phyloP scores from a whole-genome alignment of 176 grass and related monocot genomes.

The Pharus latifolius region DNA sequence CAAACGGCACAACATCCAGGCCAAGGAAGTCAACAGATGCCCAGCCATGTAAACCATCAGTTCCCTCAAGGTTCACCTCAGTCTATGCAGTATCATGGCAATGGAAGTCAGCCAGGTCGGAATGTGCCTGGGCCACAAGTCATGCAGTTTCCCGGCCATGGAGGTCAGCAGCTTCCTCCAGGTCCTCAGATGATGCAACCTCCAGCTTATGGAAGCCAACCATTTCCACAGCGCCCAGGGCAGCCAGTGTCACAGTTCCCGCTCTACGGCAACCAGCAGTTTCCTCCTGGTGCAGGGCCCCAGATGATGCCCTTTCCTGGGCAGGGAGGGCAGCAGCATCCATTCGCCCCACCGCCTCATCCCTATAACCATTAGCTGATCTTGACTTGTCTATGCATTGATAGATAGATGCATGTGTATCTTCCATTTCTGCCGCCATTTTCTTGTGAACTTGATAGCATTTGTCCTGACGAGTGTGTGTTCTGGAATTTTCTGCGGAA shows the following conservation, averaged over 20 bases:
- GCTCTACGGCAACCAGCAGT: conserved; percentile 26
- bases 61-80: conserved; percentile 25
- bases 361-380: conserved; percentile 11
- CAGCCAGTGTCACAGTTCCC: conserved; percentile 21
- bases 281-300: conserved; percentile 23
- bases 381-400: not conserved
- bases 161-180: conserved; percentile 36
- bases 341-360: conserved; percentile 1
- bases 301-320: conserved; percentile 31
- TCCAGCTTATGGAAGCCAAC: conserved; percentile 11
- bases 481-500: not conserved
- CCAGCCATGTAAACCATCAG: conserved; percentile 21
- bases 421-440: not conserved
- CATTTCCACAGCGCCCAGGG: conserved; percentile 14
- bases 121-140: conserved; percentile 17
- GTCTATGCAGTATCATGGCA: conserved; percentile 31
- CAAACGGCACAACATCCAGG: conserved; percentile 23
- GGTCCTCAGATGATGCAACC: conserved; percentile 20
- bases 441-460: not conserved
- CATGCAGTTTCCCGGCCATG: conserved; percentile 25
- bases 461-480: not conserved
- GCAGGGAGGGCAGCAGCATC: conserved; percentile 26
- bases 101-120: not conserved
- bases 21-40: conserved; percentile 42
- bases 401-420: not conserved